phyloP scores from a whole-genome alignment of 345 rosid species.

The Cardamine resedifolia region DNA sequence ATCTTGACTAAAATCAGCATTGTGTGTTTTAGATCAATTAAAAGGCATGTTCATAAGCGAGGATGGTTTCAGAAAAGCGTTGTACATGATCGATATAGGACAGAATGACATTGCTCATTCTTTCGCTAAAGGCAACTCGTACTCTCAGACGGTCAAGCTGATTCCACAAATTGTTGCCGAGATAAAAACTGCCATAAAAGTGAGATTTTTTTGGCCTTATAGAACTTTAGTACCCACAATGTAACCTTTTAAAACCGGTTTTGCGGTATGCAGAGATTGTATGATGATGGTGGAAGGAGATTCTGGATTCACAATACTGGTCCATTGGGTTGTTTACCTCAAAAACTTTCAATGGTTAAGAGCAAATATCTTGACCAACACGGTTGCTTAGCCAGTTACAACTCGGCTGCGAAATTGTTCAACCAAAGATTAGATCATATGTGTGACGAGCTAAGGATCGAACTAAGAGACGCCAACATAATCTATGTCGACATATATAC shows the following conservation, averaged over 20 bases:
- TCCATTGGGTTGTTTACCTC: slow-evolving; percentile 17
- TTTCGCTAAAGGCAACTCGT: slow-evolving; percentile 54
- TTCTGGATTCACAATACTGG: slow-evolving; percentile 21
- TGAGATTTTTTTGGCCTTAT: slow-evolving; percentile 18
- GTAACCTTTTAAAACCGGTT: background rate
- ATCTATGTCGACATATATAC: slow-evolving; percentile 64
- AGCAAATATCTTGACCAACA: slow-evolving; percentile 6
- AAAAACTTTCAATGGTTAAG: slow-evolving; percentile 4
- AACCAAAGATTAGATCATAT: slow-evolving; percentile 12
- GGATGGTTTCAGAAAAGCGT: slow-evolving; percentile 59
- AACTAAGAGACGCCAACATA: slow-evolving; percentile 49
- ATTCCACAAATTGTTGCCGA: slow-evolving; percentile 54
- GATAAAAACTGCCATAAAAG: slow-evolving; percentile 58
- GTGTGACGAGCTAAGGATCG: slow-evolving; percentile 48
- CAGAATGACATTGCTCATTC: slow-evolving; percentile 75
- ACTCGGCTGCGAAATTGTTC: background rate
- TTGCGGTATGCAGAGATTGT: slow-evolving; percentile 14
- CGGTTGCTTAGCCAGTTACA: slow-evolving; percentile 15
- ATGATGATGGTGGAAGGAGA: slow-evolving; percentile 9
- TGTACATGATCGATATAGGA: slow-evolving; percentile 77
- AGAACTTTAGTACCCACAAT: background rate
- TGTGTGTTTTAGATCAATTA: slow-evolving; percentile 34
- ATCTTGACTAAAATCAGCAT: background rate
- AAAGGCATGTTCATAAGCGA: slow-evolving; percentile 32
- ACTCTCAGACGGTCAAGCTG: slow-evolving; percentile 43